Conservation (phyloP, 345 rosid genomes). For the Mercurialis annua region DNA sequence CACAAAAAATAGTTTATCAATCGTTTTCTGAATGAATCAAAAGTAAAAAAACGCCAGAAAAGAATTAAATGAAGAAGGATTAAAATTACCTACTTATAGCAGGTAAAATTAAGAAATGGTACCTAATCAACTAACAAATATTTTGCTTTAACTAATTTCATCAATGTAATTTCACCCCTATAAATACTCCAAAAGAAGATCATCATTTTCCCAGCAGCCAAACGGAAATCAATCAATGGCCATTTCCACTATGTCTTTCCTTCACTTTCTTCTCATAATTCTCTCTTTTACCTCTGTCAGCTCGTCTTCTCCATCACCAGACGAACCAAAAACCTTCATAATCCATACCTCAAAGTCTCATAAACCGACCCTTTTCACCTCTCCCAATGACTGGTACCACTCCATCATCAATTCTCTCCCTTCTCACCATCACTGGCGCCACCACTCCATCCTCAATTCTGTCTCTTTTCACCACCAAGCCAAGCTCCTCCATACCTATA, state of each 20-base stretch:
- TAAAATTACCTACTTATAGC: no score
- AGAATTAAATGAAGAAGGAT: no score
- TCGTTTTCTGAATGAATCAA: no score
- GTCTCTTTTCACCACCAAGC: slow-evolving; percentile 51
- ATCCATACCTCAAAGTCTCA: slow-evolving; percentile 55
- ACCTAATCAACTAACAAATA: no score
- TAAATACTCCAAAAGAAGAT: not conserved
- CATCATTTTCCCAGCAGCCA: slow-evolving; percentile 23
- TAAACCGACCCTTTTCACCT: slow-evolving; percentile 61
- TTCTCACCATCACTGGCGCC: slow-evolving; percentile 64
- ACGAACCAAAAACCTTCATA: slow-evolving; percentile 49
- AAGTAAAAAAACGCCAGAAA: no score
- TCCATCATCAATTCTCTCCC: no score
- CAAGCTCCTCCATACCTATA: slow-evolving; percentile 64
- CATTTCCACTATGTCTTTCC: slow-evolving; percentile 22
- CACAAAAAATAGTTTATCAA: no score
- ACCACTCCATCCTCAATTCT: slow-evolving; percentile 53
- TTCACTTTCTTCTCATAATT: slow-evolving; percentile 28
- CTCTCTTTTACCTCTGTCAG: not conserved
- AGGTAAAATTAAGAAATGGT: no score
- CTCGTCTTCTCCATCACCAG: slow-evolving; percentile 20
- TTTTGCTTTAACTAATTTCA: no score
- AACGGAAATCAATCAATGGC: slow-evolving; percentile 14
- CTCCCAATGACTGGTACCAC: no score
- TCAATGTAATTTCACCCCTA: no score